phyloP scores from a whole-genome alignment of 2,329 filamentous ascomycete genomes.

The Alternaria sp. region DNA sequence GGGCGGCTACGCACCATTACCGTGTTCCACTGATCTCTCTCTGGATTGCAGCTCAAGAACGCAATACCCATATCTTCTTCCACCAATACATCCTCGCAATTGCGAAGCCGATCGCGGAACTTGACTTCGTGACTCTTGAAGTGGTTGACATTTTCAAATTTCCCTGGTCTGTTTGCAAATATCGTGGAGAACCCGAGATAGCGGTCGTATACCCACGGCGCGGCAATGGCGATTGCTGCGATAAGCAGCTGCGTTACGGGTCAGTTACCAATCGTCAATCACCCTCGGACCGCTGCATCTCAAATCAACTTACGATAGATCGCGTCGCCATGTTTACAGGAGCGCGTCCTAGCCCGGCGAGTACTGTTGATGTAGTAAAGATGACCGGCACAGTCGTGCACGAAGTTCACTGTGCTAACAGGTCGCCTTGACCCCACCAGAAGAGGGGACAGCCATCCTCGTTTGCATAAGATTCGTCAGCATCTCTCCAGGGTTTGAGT shows the following conservation, averaged over 20 bases:
- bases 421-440: not conserved
- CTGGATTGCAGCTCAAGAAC: conserved; percentile 53
- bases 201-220: conserved; percentile 39
- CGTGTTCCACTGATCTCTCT: conserved; percentile 54
- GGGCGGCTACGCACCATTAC: conserved; percentile 50
- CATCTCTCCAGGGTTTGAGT: not conserved
- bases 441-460: not conserved
- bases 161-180: conserved; percentile 28
- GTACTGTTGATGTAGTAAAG: not conserved
- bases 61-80: conserved; percentile 46
- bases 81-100: conserved; percentile 55
- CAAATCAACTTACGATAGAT: conserved; percentile 3
- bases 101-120: conserved; percentile 47
- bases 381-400: not conserved
- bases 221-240: conserved; percentile 16
- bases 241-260: conserved; percentile 14
- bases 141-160: conserved; percentile 24
- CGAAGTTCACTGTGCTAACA: not conserved
- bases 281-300: not conserved
- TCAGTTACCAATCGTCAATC: not conserved
- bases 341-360: not conserved
- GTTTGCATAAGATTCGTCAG: not conserved
- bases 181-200: conserved; percentile 26
- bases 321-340: not conserved
- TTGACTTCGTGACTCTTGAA: conserved; percentile 41